phyloP scores from a whole-genome alignment of 495 filamentous ascomycete species.

The Penicillium waksmanii region DNA sequence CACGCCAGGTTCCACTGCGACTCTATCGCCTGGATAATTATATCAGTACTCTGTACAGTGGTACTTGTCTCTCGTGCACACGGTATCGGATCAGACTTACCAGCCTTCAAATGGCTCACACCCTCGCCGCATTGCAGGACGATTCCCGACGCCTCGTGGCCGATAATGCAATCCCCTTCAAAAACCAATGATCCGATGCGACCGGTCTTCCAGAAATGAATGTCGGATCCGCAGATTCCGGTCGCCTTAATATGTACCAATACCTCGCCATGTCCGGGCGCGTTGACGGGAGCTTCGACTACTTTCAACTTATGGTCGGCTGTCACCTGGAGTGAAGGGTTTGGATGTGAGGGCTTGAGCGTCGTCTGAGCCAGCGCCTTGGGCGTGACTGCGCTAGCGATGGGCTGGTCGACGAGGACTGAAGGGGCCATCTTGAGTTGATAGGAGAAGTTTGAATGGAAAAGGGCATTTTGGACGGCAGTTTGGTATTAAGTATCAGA shows the following conservation, averaged over 20 bases:
- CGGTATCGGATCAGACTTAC: constrained; percentile 18
- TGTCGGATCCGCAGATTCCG: constrained; percentile 63
- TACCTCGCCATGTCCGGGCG: constrained; percentile 50
- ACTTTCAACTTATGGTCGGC: constrained; percentile 56
- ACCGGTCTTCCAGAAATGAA: constrained; percentile 79
- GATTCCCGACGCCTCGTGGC: constrained; percentile 76
- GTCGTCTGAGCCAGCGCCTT: constrained; percentile 14
- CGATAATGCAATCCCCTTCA: constrained; percentile 69
- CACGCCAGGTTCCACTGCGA: constrained; percentile 75
- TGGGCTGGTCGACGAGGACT: constrained; percentile 18
- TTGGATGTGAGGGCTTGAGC: constrained; percentile 38
- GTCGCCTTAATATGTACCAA: constrained; percentile 55
- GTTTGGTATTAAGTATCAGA: background rate
- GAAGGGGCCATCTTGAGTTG: constrained; percentile 20
- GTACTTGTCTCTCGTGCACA: too few relatives aligned
- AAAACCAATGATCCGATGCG: constrained; percentile 74
- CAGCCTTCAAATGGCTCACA: constrained; percentile 38
- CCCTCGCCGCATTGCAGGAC: constrained; percentile 65
- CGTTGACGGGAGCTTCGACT: constrained; percentile 54
- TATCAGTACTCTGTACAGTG: background rate
- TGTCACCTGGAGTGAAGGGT: constrained; percentile 60
- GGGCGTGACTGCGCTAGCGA: constrained; percentile 7
- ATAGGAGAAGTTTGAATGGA: background rate
- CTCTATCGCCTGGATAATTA: constrained; percentile 60
- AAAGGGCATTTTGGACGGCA: background rate